Evolutionary conservation across 2,329 filamentous ascomycete species (phyloP).

Genomic region (Fusarium decemcellulare): DNA sequence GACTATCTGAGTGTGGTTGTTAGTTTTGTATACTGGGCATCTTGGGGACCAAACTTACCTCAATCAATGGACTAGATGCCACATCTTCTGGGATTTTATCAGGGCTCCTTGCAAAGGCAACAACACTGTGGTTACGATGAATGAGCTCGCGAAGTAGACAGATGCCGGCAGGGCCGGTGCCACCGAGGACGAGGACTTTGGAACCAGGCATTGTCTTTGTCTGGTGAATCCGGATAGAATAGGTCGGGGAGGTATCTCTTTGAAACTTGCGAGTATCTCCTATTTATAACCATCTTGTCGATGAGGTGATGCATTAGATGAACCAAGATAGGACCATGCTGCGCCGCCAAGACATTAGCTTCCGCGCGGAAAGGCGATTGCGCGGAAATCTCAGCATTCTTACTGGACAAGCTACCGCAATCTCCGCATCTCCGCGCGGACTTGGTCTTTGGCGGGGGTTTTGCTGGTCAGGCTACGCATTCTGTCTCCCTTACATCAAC

Average conservation of each 20-base stretch:
- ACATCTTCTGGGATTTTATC: constrained; percentile 22
- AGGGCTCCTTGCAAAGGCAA: constrained; percentile 37
- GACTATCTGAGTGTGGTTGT: background rate
- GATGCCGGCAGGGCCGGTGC: constrained; percentile 51
- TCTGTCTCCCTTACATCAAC: background rate
- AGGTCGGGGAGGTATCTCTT: background rate
- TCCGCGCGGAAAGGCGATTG: background rate
- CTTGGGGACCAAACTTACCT: constrained; percentile 2
- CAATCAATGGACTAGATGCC: background rate
- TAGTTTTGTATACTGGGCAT: background rate
- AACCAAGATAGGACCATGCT: background rate
- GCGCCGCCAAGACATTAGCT: background rate
- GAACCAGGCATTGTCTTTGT: background rate
- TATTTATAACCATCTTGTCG: background rate
- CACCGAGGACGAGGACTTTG: constrained; percentile 46
- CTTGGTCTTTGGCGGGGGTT: too few species aligned
- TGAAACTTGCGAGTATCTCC: background rate
- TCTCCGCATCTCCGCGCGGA: constrained; percentile 6
- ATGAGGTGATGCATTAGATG: background rate
- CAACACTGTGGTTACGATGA: constrained; percentile 41
- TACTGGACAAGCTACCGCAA: background rate
- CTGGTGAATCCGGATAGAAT: too few species aligned
- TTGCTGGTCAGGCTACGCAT: too few species aligned
- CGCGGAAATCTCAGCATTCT: background rate
- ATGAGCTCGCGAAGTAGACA: constrained; percentile 49